Base-by-base conservation (phyloP, 208 protist genomes). In the Angomonas deanei region DNA sequence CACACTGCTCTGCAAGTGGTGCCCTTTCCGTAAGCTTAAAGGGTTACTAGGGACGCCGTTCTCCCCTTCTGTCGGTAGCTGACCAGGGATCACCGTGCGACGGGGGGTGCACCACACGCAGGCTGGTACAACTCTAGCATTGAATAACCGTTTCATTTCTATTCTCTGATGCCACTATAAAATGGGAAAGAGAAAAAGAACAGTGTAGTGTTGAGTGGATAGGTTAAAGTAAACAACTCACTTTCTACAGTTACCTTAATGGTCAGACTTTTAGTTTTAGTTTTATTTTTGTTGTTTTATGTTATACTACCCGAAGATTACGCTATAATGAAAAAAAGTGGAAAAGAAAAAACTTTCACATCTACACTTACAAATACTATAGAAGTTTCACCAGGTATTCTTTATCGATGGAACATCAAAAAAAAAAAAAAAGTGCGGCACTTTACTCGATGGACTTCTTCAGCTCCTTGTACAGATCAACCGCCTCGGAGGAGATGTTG, bases 1-100 rank as follows among this genome's bases (percentile, higher is more conserved):
- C 0, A 87, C 70, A 50, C 82, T 91, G 64, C 77, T 88, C 34
- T 87, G 77, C 33, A 94, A 67, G 58, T 91, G 88, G 31, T 94
- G 88, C 8, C 80, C 81, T 33, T 78, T 74, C 4, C 73, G 82
- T 60, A 90, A 64, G 59, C 83, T 78, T 80, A 74, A 88, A 1
- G 73, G 75, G 19, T 70, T 50, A 6, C 10, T 23, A 1, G 56
- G 11, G 13, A 13, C 49, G 47, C 42, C 38, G 31, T 49, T 57
- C 23, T 5, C 26, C 30, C 66, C 65, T 23, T 84, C 82, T 10
- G 81, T 84, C 8, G 82, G 82, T 49, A 82, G 73, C 26, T 80
- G 71, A 23, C 86, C 86, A 0, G 79, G 48, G 38, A 88, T 86
- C 36, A 86, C 67, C 26, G 34, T 36, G 36, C 79, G 79, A 8